A percentile compares a stretch with the other conserved stretches of the same genome.
phyloP scores from a whole-genome alignment of 164 flowering plant species.

The Hamamelis virginiana region DNA sequence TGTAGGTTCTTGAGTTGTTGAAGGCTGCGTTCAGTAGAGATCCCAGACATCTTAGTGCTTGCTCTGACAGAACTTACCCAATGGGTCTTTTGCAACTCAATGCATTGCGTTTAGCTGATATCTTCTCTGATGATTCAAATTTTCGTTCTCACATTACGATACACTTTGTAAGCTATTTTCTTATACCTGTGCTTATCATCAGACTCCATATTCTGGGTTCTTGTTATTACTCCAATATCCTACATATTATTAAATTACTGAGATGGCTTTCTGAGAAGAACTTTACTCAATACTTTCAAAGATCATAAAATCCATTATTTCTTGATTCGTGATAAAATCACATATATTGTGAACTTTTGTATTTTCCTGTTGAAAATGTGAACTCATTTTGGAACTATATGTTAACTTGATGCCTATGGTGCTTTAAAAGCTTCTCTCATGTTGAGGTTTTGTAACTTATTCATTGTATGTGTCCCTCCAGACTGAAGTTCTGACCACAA shows the following conservation, averaged over 20 bases:
- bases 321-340: too few relatives aligned
- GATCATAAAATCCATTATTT: too few relatives aligned
- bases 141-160: constrained; percentile 70
- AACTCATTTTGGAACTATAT: background rate
- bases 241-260: background rate
- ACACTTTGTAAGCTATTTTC: constrained; percentile 67
- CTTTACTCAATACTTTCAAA: background rate
- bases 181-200: background rate
- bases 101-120: constrained; percentile 90
- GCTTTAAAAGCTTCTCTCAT: background rate
- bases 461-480: constrained; percentile 28
- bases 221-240: background rate
- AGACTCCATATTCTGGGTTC: background rate
- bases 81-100: constrained; percentile 81
- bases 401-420: background rate
- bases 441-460: constrained; percentile 2
- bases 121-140: constrained; percentile 97
- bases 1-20: constrained; percentile 77
- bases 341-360: too few relatives aligned
- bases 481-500: constrained; percentile 78
- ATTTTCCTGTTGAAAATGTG: too few relatives aligned
- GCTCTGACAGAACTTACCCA: constrained; percentile 42
- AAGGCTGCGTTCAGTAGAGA: constrained; percentile 53
- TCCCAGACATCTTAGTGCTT: constrained; percentile 24
- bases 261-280: background rate